phyloP scores from a whole-genome alignment of 805 yeast species.

The Candida broadrunensis region DNA sequence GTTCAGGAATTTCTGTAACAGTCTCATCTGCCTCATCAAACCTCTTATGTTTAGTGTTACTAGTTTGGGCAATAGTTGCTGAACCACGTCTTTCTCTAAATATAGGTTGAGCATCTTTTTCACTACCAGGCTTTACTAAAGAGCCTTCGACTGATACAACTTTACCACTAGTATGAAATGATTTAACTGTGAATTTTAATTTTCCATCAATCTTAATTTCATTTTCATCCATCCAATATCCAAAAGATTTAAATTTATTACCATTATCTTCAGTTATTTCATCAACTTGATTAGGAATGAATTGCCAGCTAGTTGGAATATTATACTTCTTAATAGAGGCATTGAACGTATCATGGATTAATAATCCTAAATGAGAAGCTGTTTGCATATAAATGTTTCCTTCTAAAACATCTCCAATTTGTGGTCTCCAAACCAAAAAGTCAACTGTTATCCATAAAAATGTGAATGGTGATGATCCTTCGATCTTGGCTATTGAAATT shows the following conservation, averaged over 20 bases:
- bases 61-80: slow-evolving; percentile 13
- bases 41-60: slow-evolving; percentile 36
- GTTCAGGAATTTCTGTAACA: slow-evolving; percentile 14
- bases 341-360: slow-evolving; percentile 91
- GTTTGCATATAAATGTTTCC: slow-evolving; percentile 91
- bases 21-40: slow-evolving; percentile 41
- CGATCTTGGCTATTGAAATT: slow-evolving; percentile 59
- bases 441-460: slow-evolving; percentile 86
- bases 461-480: slow-evolving; percentile 81
- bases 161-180: slow-evolving; percentile 73
- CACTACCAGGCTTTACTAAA: slow-evolving; percentile 56
- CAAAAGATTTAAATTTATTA: slow-evolving; percentile 53
- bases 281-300: slow-evolving; percentile 75
- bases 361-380: slow-evolving; percentile 89
- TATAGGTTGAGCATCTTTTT: slow-evolving; percentile 54
- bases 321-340: slow-evolving; percentile 83
- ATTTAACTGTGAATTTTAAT: slow-evolving; percentile 68
- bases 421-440: slow-evolving; percentile 85
- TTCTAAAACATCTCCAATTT: slow-evolving; percentile 79
- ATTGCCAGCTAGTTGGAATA: slow-evolving; percentile 85
- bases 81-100: slow-evolving; percentile 35
- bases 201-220: slow-evolving; percentile 81
- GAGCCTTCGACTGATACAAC: slow-evolving; percentile 90
- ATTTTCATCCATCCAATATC: slow-evolving; percentile 82
- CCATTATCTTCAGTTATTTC: slow-evolving; percentile 21